A percentile compares a stretch with the other conserved stretches of the same genome.
These are phyloP conservation scores for Gossypium ekmanianum DNA, from an alignment of 345 rosid species.

Conservation along the genomic window DNA sequence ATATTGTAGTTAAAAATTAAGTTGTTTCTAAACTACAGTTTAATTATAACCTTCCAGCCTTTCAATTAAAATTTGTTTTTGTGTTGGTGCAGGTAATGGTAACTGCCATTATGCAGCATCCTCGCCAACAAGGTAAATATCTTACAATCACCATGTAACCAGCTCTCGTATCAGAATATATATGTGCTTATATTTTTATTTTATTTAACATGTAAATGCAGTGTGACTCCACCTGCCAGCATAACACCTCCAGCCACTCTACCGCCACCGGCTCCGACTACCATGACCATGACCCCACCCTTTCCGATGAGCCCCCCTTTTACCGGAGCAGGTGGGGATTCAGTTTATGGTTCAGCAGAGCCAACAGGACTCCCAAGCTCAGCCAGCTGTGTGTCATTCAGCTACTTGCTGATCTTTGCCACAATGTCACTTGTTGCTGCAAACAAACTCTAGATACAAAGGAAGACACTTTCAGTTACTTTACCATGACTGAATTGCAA, in stretches of 20 bases:
- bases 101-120: slow-evolving; percentile 62
- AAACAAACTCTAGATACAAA: slow-evolving; percentile 33
- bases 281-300: slow-evolving; percentile 37
- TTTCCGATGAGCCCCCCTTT: slow-evolving; percentile 37
- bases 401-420: slow-evolving; percentile 39
- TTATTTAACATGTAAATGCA: slow-evolving; percentile 31
- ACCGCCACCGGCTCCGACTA: slow-evolving; percentile 40
- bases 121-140: slow-evolving; percentile 37
- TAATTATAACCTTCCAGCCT: background rate
- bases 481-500: slow-evolving; percentile 19
- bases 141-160: slow-evolving; percentile 9
- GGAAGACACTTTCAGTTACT: slow-evolving; percentile 22
- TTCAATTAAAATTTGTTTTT: slow-evolving; percentile 8
- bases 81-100: slow-evolving; percentile 58
- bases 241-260: slow-evolving; percentile 30
- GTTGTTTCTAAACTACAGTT: background rate
- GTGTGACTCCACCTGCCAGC: slow-evolving; percentile 42
- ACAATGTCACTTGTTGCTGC: slow-evolving; percentile 39
- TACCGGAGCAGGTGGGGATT: slow-evolving; percentile 44
- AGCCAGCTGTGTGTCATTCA: slow-evolving; percentile 43
- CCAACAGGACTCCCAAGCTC: slow-evolving; percentile 83
- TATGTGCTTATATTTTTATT: slow-evolving; percentile 10
- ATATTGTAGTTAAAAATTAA: background rate
- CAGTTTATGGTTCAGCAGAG: slow-evolving; percentile 62
- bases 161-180: background rate